phyloP scores from a whole-genome alignment of 768 basidiomycete genomes.

The Udeniomyces megalosporus region DNA sequence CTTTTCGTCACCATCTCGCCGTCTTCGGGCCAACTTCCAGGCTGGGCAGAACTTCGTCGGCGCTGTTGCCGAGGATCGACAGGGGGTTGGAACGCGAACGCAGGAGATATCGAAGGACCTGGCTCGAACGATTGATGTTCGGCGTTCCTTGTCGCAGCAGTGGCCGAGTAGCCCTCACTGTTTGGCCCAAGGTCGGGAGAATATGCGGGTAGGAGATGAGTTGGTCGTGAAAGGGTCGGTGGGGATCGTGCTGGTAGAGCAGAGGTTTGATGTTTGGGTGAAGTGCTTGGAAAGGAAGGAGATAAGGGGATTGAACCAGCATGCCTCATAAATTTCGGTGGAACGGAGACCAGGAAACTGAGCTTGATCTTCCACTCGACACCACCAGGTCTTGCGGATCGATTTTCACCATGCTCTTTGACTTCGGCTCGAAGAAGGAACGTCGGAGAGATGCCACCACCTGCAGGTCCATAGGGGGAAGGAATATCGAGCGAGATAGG shows the following conservation, averaged over 20 bases:
- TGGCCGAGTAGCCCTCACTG: too few relatives aligned
- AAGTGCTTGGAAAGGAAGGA: too few relatives aligned
- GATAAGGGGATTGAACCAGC: too few relatives aligned
- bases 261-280: too few relatives aligned
- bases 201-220: too few relatives aligned
- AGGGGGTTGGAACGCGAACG: constrained; percentile 20
- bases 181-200: too few relatives aligned
- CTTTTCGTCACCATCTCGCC: constrained; percentile 12
- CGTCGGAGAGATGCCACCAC: constrained; percentile 20
- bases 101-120: constrained; percentile 9
- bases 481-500: constrained; percentile 86
- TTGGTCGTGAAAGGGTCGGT: too few relatives aligned
- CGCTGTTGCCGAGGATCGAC: constrained; percentile 3
- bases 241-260: too few relatives aligned
- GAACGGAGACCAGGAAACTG: constrained; percentile 59
- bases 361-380: constrained; percentile 79
- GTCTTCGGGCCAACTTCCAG: too few relatives aligned
- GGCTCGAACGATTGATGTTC: too few relatives aligned
- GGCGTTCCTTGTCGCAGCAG: too few relatives aligned
- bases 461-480: constrained; percentile 63
- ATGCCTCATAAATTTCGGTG: constrained; percentile 29
- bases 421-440: constrained; percentile 51
- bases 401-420: background rate
- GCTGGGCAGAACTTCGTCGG: background rate
- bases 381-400: constrained; percentile 40